Percentiles rank a stretch among this genome's conserved stretches.
Conservation (phyloP, 1,139 yeast species). For the Debaryomyces robertsiae region DNA sequence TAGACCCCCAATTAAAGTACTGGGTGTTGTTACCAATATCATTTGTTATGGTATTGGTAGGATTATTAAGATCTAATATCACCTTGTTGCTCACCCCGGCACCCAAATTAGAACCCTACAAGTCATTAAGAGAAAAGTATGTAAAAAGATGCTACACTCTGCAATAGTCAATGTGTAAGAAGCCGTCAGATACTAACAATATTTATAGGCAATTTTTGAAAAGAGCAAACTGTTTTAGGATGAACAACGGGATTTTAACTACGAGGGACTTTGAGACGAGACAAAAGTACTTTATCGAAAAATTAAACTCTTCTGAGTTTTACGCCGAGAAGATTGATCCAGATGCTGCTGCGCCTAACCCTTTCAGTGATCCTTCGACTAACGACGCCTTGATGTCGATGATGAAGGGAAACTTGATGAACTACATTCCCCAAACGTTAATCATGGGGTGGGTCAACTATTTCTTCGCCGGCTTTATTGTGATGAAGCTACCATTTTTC, state of each 20-base stretch:
- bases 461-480: slow-evolving; percentile 88
- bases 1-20: slow-evolving; percentile 80
- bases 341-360: slow-evolving; percentile 54
- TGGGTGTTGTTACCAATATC: slow-evolving; percentile 95
- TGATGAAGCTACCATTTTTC: slow-evolving; percentile 64
- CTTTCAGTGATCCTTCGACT: slow-evolving; percentile 68
- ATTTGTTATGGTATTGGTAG: slow-evolving; percentile 88
- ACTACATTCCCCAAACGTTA: slow-evolving; percentile 86
- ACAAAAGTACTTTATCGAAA: slow-evolving; percentile 44
- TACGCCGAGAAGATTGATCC: slow-evolving; percentile 47
- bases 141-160: too few relatives aligned
- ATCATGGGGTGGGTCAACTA: slow-evolving; percentile 97
- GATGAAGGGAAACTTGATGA: slow-evolving; percentile 80
- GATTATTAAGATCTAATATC: slow-evolving; percentile 72
- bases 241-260: slow-evolving; percentile 50
- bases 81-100: slow-evolving; percentile 60
- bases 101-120: slow-evolving; percentile 56
- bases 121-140: slow-evolving; percentile 61
- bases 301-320: slow-evolving; percentile 54
- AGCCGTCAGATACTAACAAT: slow-evolving; percentile 10
- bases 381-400: slow-evolving; percentile 78
- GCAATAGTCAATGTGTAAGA: background rate
- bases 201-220: slow-evolving; percentile 48
- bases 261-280: slow-evolving; percentile 50
- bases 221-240: slow-evolving; percentile 56